Base-by-base conservation (phyloP, 2,329 filamentous ascomycete species). In the Phyllosticta citribraziliensis region DNA sequence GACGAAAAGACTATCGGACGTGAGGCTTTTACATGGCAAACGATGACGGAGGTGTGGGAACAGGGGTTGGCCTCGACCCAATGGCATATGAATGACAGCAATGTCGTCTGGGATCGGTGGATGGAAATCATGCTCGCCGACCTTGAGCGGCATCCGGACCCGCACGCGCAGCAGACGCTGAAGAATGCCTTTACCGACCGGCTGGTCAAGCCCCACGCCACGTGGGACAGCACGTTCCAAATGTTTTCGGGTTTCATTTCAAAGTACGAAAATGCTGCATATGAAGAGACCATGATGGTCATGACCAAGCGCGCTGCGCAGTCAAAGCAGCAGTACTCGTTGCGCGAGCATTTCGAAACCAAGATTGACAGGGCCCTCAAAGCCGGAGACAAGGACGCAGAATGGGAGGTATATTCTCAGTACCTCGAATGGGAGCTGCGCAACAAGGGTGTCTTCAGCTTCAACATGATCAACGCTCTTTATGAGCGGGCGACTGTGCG, bases 361-460 rank as follows among this genome's bases (percentile, higher is more conserved):
- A 84, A 82, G 64, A 75, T 94, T 22, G 79, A 80, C 58, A 79
- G 81, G 63, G 86, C 87, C 6, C 72, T 75, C 17, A 78, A 84
- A 59, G 74, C 80, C 8, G 80, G 78, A 61, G 82, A 89, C 66
- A 71, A 76, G 27, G 80, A 83, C 11, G 78, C 78, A 3, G 79
- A 88, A 62, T 83, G 82, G 72, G 72, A 73, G 20, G 74, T 78
- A 3, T 82, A 82, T 64, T 74, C 73, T 4, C 83, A 88, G 60
- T 99, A 99, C 68, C 78, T 97, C 19, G 86, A 89, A 59, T 97
- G 90, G 88, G 94, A 99, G 77, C 82, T 87, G 68, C 78, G 81
- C 66, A 82, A 82, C 64, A 85, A 80, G 67, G 74, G 77, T 12
- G 70, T 78, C 19, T 80, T 79, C 67, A 80, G 79, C 65, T 77